Base-by-base conservation (phyloP, 495 filamentous ascomycete species). In the Penicillium lividum region DNA sequence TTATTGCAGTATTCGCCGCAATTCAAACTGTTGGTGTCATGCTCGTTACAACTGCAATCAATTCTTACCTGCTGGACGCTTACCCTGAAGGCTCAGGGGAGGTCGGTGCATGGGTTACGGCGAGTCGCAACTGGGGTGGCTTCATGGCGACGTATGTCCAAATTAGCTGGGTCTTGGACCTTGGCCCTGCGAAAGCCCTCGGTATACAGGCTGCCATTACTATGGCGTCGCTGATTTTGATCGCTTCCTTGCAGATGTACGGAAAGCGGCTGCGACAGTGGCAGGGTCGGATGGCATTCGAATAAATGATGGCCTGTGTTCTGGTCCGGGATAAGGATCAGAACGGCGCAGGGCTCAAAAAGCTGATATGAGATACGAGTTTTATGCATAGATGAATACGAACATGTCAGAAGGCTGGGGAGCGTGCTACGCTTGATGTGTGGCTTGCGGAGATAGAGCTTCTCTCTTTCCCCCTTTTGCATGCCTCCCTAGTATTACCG, bases 171-270 rank as follows among this genome's bases (percentile, higher is more conserved):
- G 56, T 58, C 11, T 15, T 13, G 27, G 18, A 38, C 8, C 18
- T 53, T 15, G 59, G 54, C 11, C 28, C 60, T 54, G 60, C 60
- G 0, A 62, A 51, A 13, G 51, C 60, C 13, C 15, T 62, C 7
- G 60, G 60, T 7, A 51, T 58, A 13, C 60, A 62, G 16, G 60
- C 55, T n/a, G 60, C 31, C 11, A 51, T 62, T 25, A 62, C 55
- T 10, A 31, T 58, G 16, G 60, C 50, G 1, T 62, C 60, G 2
- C 22, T 62, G 36, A 46, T 51, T 30, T 54, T 58, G 28, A 62
- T 62, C 30, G 38, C 29, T 11, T 57, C 55, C 18, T 40, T 62
- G 25, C 60, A 62, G 38, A 31, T 51, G 3, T 58, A 62, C 55
- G 60, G 60, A 9, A 62, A 62, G 51, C 60, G 51, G 31, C 36